Evolutionary conservation across 495 filamentous ascomycete species (phyloP).

Genomic region (Oleoguttula mirabilis): DNA sequence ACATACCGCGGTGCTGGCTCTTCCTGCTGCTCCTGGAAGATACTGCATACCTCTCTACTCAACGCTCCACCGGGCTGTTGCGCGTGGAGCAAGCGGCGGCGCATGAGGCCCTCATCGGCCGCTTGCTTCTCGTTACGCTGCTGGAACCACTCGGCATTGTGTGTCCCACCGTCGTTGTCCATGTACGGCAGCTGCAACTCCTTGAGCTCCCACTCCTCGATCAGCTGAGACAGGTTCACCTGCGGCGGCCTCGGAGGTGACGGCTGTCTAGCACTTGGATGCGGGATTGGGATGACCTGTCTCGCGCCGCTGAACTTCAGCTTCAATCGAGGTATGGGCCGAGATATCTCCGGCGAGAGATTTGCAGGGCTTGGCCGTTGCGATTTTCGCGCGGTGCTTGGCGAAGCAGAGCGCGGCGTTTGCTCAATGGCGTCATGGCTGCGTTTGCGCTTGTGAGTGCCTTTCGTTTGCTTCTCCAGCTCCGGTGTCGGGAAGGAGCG

Average conservation of each 20-base stretch:
- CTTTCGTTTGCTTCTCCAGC: conserved; percentile 3
- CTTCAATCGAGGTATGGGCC: conserved; percentile 12
- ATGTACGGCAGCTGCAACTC: conserved; percentile 19
- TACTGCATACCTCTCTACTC: conserved; percentile 54
- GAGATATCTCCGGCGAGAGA: neutral
- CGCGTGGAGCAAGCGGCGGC: conserved; percentile 55
- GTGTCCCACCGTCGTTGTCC: conserved; percentile 17
- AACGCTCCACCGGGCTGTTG: conserved; percentile 63
- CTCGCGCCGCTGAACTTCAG: conserved; percentile 8
- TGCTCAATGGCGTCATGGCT: conserved; percentile 4
- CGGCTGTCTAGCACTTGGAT: conserved; percentile 7
- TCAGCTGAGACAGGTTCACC: conserved; percentile 9
- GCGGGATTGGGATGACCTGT: conserved; percentile 4
- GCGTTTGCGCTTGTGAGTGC: conserved; percentile 12
- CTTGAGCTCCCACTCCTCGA: conserved; percentile 14
- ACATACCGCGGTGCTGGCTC: conserved; percentile 66
- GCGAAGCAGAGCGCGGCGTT: neutral
- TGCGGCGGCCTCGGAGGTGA: conserved; percentile 6
- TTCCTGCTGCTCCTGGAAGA: conserved; percentile 62
- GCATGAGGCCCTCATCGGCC: conserved; percentile 39
- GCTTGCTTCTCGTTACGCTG: conserved; percentile 46
- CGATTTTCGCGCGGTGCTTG: conserved; percentile 2
- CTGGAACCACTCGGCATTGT: conserved; percentile 3
- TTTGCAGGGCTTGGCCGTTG: neutral
- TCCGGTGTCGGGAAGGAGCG: conserved; percentile 8